Conservation (phyloP, 1,284 basidiomycete species). For the Pascua sp. region DNA sequence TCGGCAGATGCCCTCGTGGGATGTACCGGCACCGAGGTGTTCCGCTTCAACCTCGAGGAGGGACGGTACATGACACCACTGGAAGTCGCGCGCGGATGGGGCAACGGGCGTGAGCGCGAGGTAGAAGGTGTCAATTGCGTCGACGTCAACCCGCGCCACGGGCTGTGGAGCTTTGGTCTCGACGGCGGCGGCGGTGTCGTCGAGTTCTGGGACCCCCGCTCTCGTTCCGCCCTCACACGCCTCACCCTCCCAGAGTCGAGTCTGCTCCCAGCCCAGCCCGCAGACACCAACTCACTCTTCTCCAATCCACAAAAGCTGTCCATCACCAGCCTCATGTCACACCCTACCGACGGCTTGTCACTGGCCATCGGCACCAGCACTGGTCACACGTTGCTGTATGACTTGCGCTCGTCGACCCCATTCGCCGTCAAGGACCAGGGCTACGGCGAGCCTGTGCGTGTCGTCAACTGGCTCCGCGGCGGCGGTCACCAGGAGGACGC, state of each 20-base stretch:
- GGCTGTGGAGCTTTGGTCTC: slow-evolving; percentile 80
- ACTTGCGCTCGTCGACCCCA: slow-evolving; percentile 77
- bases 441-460: slow-evolving; percentile 87
- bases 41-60: slow-evolving; percentile 91
- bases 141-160: slow-evolving; percentile 91
- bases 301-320: slow-evolving; percentile 54
- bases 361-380: slow-evolving; percentile 92
- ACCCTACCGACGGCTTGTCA: slow-evolving; percentile 78
- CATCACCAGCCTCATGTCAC: slow-evolving; percentile 77
- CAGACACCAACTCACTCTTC: slow-evolving; percentile 31
- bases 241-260: slow-evolving; percentile 69
- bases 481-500: slow-evolving; percentile 73
- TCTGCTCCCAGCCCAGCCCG: slow-evolving; percentile 52
- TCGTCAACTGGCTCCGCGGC: slow-evolving; percentile 84
- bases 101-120: slow-evolving; percentile 54
- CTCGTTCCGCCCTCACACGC: slow-evolving; percentile 58
- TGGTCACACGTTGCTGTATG: slow-evolving; percentile 91
- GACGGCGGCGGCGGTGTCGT: slow-evolving; percentile 65
- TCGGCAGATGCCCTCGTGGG: slow-evolving; percentile 75
- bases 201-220: slow-evolving; percentile 95
- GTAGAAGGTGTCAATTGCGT: slow-evolving; percentile 80
- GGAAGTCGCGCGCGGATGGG: slow-evolving; percentile 55
- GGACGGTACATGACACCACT: slow-evolving; percentile 86
- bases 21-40: slow-evolving; percentile 79
- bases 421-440: slow-evolving; percentile 95